These are phyloP conservation scores for Phyllosticta paracitricarpa DNA, from an alignment of 2,329 filamentous ascomycete species.

Conservation along the genomic window DNA sequence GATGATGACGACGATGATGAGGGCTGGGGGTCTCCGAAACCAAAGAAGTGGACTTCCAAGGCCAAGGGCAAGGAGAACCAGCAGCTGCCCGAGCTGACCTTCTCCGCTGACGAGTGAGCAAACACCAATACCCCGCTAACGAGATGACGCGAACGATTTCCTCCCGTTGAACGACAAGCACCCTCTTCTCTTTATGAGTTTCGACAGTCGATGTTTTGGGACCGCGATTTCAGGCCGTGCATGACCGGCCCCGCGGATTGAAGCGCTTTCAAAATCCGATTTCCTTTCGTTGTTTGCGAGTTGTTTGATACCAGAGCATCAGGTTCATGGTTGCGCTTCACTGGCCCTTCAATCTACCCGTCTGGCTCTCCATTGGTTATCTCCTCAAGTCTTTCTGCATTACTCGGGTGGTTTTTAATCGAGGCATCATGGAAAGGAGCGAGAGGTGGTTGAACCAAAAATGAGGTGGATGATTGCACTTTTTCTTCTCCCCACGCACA, in stretches of 20 bases:
- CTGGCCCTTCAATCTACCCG: neutral
- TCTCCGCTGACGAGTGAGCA: conserved; percentile 9
- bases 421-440: neutral
- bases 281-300: neutral
- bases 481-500: neutral
- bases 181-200: neutral
- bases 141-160: conserved; percentile 8
- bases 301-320: neutral
- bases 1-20: conserved; percentile 8
- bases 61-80: conserved; percentile 2
- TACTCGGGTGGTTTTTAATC: neutral
- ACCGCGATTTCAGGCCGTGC: conserved; percentile 6
- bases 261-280: conserved; percentile 1
- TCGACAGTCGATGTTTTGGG: conserved; percentile 3
- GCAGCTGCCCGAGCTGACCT: conserved; percentile 4
- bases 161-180: conserved; percentile 3
- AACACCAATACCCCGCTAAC: neutral
- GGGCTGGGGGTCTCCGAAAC: conserved; percentile 6
- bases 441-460: neutral
- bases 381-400: neutral
- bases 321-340: neutral
- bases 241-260: neutral
- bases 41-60: conserved; percentile 8
- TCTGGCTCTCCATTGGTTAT: neutral
- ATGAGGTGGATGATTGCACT: neutral